Percentiles rank a stretch among this genome's conserved stretches.
Evolutionary conservation across 495 filamentous ascomycete genomes (phyloP).

Genomic region (Hypoxylon cercidicola): DNA sequence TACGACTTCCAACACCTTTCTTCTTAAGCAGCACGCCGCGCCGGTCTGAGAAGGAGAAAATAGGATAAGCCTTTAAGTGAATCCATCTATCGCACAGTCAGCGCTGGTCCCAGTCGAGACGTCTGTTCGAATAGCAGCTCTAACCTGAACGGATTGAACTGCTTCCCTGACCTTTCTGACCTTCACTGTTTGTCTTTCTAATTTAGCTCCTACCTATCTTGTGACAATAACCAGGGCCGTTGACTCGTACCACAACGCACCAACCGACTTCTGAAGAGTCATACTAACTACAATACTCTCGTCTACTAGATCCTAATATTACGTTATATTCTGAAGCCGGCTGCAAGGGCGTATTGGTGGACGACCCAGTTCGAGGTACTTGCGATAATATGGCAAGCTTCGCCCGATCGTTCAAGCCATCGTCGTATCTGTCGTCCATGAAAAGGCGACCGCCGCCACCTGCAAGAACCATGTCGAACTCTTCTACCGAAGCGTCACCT

Average conservation of each 20-base stretch:
- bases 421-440: conserved; percentile 49
- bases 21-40: conserved; percentile 8
- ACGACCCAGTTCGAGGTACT: conserved; percentile 12
- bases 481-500: conserved; percentile 47
- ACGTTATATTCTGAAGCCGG: conserved; percentile 6
- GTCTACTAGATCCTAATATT: conserved; percentile 11
- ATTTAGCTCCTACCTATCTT: neutral
- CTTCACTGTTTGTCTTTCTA: neutral
- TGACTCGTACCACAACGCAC: neutral
- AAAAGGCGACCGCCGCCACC: conserved; percentile 46
- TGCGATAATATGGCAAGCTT: conserved; percentile 46
- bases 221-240: neutral
- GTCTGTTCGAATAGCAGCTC: neutral
- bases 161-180: neutral
- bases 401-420: conserved; percentile 52
- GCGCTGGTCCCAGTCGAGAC: neutral
- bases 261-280: conserved; percentile 6
- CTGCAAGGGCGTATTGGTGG: conserved; percentile 12
- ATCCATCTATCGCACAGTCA: conserved; percentile 5
- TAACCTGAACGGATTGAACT: neutral
- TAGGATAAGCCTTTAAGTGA: neutral
- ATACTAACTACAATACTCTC: conserved; percentile 18
- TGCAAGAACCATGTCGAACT: conserved; percentile 48
- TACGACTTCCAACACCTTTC: neutral
- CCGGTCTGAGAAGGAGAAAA: neutral